phyloP scores from a whole-genome alignment of 768 basidiomycete species.

The Exsudoporus frostii region DNA sequence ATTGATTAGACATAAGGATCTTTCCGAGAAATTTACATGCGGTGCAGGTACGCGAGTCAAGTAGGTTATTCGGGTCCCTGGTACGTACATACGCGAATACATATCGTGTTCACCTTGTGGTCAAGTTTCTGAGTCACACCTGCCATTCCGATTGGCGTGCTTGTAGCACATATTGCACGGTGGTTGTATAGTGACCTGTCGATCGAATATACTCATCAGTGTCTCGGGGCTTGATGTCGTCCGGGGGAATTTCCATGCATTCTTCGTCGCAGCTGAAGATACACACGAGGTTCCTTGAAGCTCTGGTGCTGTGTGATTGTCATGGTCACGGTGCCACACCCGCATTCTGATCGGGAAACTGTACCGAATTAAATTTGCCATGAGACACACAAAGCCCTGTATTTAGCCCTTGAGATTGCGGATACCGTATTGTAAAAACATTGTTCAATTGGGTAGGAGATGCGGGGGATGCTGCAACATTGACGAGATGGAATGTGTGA shows the following conservation, averaged over 20 bases:
- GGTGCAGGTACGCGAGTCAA: neutral
- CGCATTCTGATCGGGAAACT: slow-evolving; percentile 11
- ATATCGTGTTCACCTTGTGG: neutral
- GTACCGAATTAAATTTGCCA: slow-evolving; percentile 4
- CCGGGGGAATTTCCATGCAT: neutral
- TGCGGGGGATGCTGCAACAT: slow-evolving; percentile 46
- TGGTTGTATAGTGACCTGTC: neutral
- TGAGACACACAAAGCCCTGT: slow-evolving; percentile 23
- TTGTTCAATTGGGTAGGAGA: slow-evolving; percentile 38
- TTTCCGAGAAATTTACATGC: neutral
- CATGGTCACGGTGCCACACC: slow-evolving; percentile 4
- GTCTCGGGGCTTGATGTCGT: neutral
- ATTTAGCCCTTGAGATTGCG: slow-evolving; percentile 30
- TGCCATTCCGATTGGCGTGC: neutral
- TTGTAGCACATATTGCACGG: too few relatives aligned
- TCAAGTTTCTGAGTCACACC: neutral
- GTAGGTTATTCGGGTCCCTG: neutral
- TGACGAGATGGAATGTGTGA: slow-evolving; percentile 34
- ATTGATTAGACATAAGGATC: neutral
- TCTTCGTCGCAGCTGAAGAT: neutral
- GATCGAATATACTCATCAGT: too few relatives aligned
- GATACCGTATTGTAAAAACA: slow-evolving; percentile 36
- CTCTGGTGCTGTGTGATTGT: slow-evolving; percentile 12
- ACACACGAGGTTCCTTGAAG: neutral
- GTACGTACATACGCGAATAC: neutral